Percentiles rank a stretch among this genome's conserved stretches.
Evolutionary conservation across 805 yeast species (phyloP).

Genomic region (Saccharomycopsis capsularis): DNA sequence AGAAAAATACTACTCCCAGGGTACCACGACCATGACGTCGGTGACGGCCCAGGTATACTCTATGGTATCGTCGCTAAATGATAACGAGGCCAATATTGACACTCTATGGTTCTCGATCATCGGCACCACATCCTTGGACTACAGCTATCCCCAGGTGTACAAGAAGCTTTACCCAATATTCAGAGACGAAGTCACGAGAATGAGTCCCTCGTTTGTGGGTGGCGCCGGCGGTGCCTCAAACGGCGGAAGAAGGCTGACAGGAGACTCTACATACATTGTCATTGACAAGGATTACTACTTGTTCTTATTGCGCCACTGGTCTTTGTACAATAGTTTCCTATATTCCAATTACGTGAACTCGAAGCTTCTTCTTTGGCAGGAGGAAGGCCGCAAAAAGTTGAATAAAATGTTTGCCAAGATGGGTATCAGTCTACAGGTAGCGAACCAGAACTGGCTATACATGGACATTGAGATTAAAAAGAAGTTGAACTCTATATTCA

Average conservation of each 20-base stretch:
- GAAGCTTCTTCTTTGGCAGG: slow-evolving; percentile 81
- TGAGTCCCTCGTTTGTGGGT: slow-evolving; percentile 35
- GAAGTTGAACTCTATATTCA: slow-evolving; percentile 61
- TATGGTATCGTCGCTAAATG: slow-evolving; percentile 73
- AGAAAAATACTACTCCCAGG: slow-evolving; percentile 76
- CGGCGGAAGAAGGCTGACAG: slow-evolving; percentile 28
- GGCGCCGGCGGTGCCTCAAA: slow-evolving; percentile 23
- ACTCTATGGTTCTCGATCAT: slow-evolving; percentile 80
- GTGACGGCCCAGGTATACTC: slow-evolving; percentile 76
- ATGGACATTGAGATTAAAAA: slow-evolving; percentile 76
- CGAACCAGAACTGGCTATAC: slow-evolving; percentile 88
- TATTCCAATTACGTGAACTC: slow-evolving; percentile 91
- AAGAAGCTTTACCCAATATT: slow-evolving; percentile 63
- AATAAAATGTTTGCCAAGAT: slow-evolving; percentile 92
- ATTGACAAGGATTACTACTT: slow-evolving; percentile 81
- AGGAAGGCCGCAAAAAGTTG: slow-evolving; percentile 77
- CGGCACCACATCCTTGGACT: slow-evolving; percentile 79
- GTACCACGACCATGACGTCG: slow-evolving; percentile 70
- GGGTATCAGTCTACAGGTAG: slow-evolving; percentile 88
- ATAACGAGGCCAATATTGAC: slow-evolving; percentile 53
- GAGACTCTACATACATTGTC: slow-evolving; percentile 41
- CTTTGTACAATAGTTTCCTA: slow-evolving; percentile 80
- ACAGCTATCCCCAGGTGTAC: slow-evolving; percentile 67
- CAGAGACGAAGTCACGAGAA: slow-evolving; percentile 75
- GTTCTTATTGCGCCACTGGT: slow-evolving; percentile 86